Evolutionary conservation across 257 asterid species (phyloP).

Genomic region (Galeopsis tetrahit): DNA sequence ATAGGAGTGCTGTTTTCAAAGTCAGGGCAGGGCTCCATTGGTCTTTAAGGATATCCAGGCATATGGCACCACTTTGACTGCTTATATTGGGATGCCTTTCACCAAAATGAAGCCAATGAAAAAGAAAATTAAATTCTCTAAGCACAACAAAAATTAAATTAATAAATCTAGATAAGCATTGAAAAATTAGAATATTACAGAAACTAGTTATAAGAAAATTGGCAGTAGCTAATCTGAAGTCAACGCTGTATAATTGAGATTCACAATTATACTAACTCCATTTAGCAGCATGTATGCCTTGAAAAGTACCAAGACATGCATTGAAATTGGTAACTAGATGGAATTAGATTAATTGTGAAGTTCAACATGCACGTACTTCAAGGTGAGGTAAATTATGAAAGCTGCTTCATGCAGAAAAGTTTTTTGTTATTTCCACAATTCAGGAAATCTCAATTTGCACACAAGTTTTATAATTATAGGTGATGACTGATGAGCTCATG

Average conservation of each 20-base stretch:
- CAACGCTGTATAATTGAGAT: slow-evolving; percentile 1
- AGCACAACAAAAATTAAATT: neutral
- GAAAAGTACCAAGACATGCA: neutral
- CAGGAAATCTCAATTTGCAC: slow-evolving; percentile 1
- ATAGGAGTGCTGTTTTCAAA: slow-evolving; percentile 93
- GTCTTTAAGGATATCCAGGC: slow-evolving; percentile 95
- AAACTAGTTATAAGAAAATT: neutral
- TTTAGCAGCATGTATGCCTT: neutral
- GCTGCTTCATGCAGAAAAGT: too few relatives aligned
- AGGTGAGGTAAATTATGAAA: too few relatives aligned
- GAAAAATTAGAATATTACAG: neutral
- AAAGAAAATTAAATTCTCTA: slow-evolving; percentile 24
- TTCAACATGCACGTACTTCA: too few relatives aligned
- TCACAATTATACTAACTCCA: neutral
- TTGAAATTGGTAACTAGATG: neutral
- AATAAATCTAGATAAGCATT: neutral
- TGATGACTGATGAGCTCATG: neutral
- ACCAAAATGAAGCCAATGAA: slow-evolving; percentile 32
- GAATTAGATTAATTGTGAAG: slow-evolving; percentile 1
- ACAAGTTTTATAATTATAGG: neutral
- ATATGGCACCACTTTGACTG: slow-evolving; percentile 99
- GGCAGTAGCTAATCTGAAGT: neutral
- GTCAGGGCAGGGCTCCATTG: slow-evolving; percentile 99
- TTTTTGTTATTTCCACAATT: neutral
- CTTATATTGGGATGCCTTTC: slow-evolving; percentile 98